phyloP scores from a whole-genome alignment of 2,329 filamentous ascomycete genomes.

The Epicoccum nigrum region DNA sequence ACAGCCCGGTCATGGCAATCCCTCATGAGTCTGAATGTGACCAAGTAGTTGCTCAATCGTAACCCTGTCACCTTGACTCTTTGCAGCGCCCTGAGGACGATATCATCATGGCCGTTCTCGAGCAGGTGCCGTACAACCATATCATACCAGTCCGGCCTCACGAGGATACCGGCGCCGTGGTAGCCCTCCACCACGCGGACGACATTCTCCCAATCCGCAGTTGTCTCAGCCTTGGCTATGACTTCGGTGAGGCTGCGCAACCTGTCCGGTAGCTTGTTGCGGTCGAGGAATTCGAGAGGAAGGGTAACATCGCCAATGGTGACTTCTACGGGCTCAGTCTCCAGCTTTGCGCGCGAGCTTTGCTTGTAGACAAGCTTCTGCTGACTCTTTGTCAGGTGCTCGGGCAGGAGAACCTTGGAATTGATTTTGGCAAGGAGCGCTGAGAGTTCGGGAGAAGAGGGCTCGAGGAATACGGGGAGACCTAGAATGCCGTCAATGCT shows the following conservation, averaged over 20 bases:
- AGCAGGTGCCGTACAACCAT: constrained; percentile 30
- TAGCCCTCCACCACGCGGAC: constrained; percentile 41
- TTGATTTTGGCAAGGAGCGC: constrained; percentile 50
- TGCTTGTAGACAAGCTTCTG: constrained; percentile 51
- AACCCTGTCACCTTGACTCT: constrained; percentile 34
- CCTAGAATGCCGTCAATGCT: constrained; percentile 28
- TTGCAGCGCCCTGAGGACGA: constrained; percentile 41
- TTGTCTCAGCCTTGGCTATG: constrained; percentile 27
- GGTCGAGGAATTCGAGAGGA: constrained; percentile 41
- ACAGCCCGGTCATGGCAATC: constrained; percentile 45
- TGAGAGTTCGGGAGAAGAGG: constrained; percentile 51
- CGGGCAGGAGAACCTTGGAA: constrained; percentile 53
- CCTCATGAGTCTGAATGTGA: constrained; percentile 45
- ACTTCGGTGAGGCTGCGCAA: constrained; percentile 22
- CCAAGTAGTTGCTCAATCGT: constrained; percentile 22
- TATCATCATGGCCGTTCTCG: constrained; percentile 29
- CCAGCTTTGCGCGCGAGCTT: constrained; percentile 50
- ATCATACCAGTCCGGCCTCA: constrained; percentile 21
- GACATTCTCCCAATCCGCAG: constrained; percentile 46
- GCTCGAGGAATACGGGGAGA: constrained; percentile 51
- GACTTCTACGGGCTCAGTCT: constrained; percentile 51
- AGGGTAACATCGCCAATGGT: constrained; percentile 49
- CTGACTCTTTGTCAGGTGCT: constrained; percentile 51
- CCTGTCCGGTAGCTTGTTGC: constrained; percentile 25
- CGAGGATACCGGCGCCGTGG: constrained; percentile 30